Base-by-base conservation (phyloP, 768 basidiomycete species). In the Hygrophoropsis aurantiaca region DNA sequence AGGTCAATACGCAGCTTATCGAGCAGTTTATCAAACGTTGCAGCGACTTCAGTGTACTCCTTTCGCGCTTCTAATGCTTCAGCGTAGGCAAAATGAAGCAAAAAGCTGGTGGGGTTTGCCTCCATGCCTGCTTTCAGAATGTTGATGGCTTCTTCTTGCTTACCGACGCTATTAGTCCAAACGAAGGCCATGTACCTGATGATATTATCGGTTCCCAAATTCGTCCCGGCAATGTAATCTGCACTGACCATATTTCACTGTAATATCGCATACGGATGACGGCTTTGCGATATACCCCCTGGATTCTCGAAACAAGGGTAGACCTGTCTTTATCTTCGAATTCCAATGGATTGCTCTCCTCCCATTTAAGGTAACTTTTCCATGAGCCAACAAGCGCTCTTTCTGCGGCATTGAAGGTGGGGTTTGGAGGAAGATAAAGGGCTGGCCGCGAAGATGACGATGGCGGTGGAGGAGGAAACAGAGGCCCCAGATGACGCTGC, bases 361-460 rank as follows among this genome's bases (percentile, higher is more conserved):
- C 95, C 89, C 90, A 97, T 57, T 93, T 93, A 30, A 98, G 70
- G 63, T 97, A 98, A 1, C 79, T 74, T 58, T 91, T 90, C 97
- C 97, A 99, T 20, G 81, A 80, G 19, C 84, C 81, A n/a, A 93
- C 81, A 23, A 87, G 77, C 13, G 77, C 76, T 37, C 88, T 77
- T 58, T 97, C 93, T 1, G 77, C 71, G 2, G 78, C 68, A 21
- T 81, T 82, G 67, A 92, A 91, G 19, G 79, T 85, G 4, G 93
- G 88, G 8, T 78, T 72, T 0, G 81, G 74, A 0, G 89, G 89
- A 2, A 94, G 72, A 49, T 79, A 80, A 23, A 90, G 66, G 2
- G 69, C 56, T 11, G 70, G 69, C 11, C 73, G 64, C 13, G 65
- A 63, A 9, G 66, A 60, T 5, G 69, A 65, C 3, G 80, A 74